Evolutionary conservation across 495 filamentous ascomycete species (phyloP).

Genomic region (Aspergillus baeticus): DNA sequence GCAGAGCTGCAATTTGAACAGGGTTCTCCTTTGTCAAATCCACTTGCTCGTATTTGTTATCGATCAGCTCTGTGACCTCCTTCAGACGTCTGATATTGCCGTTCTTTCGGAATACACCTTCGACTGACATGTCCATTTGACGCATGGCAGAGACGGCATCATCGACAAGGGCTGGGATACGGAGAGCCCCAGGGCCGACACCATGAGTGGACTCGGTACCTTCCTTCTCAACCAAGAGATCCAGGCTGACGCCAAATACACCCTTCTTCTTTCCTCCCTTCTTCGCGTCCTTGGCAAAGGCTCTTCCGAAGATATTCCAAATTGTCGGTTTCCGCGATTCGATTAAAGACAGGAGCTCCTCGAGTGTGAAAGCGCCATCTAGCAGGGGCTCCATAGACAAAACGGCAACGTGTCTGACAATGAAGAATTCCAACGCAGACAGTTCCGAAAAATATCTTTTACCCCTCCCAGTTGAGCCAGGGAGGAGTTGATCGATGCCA

Average conservation of each 20-base stretch:
- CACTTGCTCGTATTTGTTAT: constrained; percentile 78
- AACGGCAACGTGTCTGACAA: constrained; percentile 92
- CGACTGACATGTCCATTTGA: constrained; percentile 98
- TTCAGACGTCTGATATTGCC: constrained; percentile 91
- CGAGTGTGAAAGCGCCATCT: constrained; percentile 85
- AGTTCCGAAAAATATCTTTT: constrained; percentile 96
- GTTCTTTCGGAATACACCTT: constrained; percentile 99
- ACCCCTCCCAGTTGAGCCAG: constrained; percentile 35
- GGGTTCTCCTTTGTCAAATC: constrained; percentile 82
- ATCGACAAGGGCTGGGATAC: constrained; percentile 85
- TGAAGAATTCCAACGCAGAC: constrained; percentile 94
- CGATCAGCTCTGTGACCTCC: constrained; percentile 78
- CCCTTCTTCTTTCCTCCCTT: constrained; percentile 89
- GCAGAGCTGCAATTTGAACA: constrained; percentile 88
- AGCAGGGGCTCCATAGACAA: constrained; percentile 92
- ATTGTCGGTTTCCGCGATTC: constrained; percentile 91
- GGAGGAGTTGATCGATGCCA: constrained; percentile 45
- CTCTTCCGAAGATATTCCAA: constrained; percentile 97
- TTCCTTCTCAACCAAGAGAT: constrained; percentile 85
- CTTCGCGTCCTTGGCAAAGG: constrained; percentile 79
- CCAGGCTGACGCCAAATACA: constrained; percentile 81
- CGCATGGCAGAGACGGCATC: constrained; percentile 91
- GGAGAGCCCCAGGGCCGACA: constrained; percentile 84
- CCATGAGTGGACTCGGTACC: constrained; percentile 95
- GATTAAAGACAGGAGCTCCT: constrained; percentile 92